Evolutionary conservation across 2,329 filamentous ascomycete genomes (phyloP).

Genomic region (Hansfordia pulvinata): DNA sequence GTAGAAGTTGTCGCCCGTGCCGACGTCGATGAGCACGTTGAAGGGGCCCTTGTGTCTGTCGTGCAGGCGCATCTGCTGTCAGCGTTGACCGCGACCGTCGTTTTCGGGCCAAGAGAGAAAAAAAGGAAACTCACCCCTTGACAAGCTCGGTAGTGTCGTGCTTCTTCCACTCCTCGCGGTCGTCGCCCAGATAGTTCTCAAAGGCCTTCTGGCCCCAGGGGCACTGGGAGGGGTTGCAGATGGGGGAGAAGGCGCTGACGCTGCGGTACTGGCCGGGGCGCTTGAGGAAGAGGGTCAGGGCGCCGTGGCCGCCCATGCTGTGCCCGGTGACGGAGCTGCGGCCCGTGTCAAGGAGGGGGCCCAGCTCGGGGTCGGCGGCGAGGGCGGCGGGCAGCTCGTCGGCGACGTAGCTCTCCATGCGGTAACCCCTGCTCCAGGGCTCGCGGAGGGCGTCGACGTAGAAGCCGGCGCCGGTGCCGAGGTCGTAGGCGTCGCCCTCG

Average conservation of each 20-base stretch:
- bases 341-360: conserved; percentile 49
- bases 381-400: conserved; percentile 70
- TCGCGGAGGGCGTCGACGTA: conserved; percentile 75
- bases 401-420: conserved; percentile 92
- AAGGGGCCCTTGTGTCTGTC: conserved; percentile 43
- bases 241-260: conserved; percentile 82
- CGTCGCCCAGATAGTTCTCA: conserved; percentile 70
- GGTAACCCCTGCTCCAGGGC: conserved; percentile 68
- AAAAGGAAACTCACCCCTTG: too few relatives aligned
- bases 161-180: conserved; percentile 63
- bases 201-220: conserved; percentile 97
- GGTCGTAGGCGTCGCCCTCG: conserved; percentile 83
- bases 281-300: conserved; percentile 81
- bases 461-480: conserved; percentile 85
- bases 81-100: too few relatives aligned
- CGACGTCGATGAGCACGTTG: conserved; percentile 79
- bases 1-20: conserved; percentile 93
- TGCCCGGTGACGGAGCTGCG: conserved; percentile 82
- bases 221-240: conserved; percentile 71
- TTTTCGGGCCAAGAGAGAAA: too few relatives aligned
- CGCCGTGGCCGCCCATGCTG: conserved; percentile 95
- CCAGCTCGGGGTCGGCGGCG: conserved; percentile 52
- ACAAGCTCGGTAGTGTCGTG: conserved; percentile 90
- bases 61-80: too few relatives aligned
- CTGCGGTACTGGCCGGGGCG: conserved; percentile 83